Evolutionary conservation across 495 filamentous ascomycete species (phyloP), one percentile per base, ranked within the genome.

Genomic region (Thozetella sp.): DNA sequence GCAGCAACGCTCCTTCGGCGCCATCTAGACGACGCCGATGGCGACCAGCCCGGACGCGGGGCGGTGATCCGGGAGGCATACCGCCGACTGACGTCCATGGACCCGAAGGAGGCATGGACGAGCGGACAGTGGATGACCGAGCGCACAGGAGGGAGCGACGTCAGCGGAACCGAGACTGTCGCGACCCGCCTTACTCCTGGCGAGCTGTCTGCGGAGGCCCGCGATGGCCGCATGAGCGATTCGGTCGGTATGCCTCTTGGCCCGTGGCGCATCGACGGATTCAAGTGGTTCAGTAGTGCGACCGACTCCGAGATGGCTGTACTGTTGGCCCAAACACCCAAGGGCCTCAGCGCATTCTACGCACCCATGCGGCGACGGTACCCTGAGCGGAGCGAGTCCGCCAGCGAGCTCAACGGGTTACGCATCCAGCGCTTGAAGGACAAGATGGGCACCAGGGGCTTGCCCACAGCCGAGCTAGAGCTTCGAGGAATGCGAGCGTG

Each of bases 51-150:
- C 34, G 46, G 56, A 53, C 22, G 30, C 30, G 9, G 61, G 54
- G 22, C 74, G 68, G 72, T 87, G 50, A 69, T 89, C 69, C 63
- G 76, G 62, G 54, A 67, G 34, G 70, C 84, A 51, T 71, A 83
- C 67, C 62, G 72, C 13, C 72, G 73, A 15, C 66, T 90, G 17
- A 37, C 9, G 9, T 37, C 30, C 3, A 78, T 86, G 6, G 81
- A 90, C 57, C 78, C 87, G 2, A 58, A 67, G 9, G 58, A 72
- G n/a, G 80, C 83, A 17, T 93, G 90, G 90, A 93, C 90, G 3
- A 87, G 82, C 26, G 90, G 91, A 0, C 90, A 93, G 67, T 94
- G 91, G 91, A 93, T 93, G 91, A 93, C 91, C 0, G 90, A 93
- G 63, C 81, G 90, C n/a, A 72, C 80, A 0, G 90, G 90, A 9